Evolutionary conservation across 2,329 filamentous ascomycete genomes (phyloP), one percentile per base, ranked within the genome.

Genomic region (Diaporthe australafricana): DNA sequence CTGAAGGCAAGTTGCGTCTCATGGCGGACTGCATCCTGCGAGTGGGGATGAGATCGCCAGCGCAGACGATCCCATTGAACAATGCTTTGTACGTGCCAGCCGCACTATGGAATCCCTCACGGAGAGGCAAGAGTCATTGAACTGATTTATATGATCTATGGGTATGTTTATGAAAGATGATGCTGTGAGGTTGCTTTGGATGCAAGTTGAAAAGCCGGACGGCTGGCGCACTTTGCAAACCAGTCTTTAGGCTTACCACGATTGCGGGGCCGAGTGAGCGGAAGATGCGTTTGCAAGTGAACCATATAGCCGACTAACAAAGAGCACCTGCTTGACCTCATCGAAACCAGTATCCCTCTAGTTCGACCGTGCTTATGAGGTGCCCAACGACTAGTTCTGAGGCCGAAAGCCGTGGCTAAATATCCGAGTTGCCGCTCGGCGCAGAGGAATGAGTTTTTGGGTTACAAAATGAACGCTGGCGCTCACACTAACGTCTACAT

Each of bases 21-120:
- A 72, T 40, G 45, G 68, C 45, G 52, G 71, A 70, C 68, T 70
- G 71, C 69, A 71, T 73, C 42, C 27, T 48, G 32, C 47, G 17
- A 25, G 38, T 53, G 25, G 20, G 68, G 16, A 42, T 45, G 55
- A 57, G 69, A 66, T 71, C 30, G 62, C 47, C 47, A 27, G n/a
- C 69, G 68, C 32, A 22, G 60, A 27, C 62, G 16, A 20, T 65
- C 47, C 45, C 60, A 65, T 65, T 38, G 45, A 65, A 65, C 27
- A 47, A 20, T 63, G 42, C 20, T 12, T 63, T 12, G 27, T n/a
- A 8, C 27, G n/a, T 40, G 40, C 14, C 27, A 9, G 30, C n/a
- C 17, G 40, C 20, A 25, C 9, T 35, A 12, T 32, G 35, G 3
- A 22, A 3, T 57, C 25, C 35, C 32, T 9, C 8, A n/a, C 5